phyloP scores from a whole-genome alignment of 225 moss, liverwort and hornwort species.

The Thuidium tamariscinum region DNA sequence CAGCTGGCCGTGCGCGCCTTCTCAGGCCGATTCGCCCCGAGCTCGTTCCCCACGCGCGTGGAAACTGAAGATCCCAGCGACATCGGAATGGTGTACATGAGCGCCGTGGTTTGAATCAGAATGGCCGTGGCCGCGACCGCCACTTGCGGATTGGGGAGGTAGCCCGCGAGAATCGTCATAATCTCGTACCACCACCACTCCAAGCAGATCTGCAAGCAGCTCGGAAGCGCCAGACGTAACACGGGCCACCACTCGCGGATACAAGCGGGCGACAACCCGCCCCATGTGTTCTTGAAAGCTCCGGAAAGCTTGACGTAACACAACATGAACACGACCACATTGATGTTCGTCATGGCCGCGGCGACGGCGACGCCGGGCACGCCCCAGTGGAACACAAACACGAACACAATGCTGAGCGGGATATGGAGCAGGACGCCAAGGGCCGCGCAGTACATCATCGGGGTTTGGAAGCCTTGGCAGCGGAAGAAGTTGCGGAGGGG shows the following conservation, averaged over 20 bases:
- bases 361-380: slow-evolving; percentile 79
- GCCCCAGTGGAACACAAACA: slow-evolving; percentile 40
- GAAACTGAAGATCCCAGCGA: slow-evolving; percentile 79
- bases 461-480: slow-evolving; percentile 60
- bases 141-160: slow-evolving; percentile 69
- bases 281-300: slow-evolving; percentile 69
- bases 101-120: slow-evolving; percentile 79
- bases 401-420: slow-evolving; percentile 68
- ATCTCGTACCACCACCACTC: slow-evolving; percentile 99
- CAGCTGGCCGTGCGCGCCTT: slow-evolving; percentile 63
- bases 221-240: slow-evolving; percentile 67
- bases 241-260: slow-evolving; percentile 75
- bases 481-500: slow-evolving; percentile 85
- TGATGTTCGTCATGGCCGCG: slow-evolving; percentile 83
- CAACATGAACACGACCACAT: slow-evolving; percentile 67
- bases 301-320: slow-evolving; percentile 54
- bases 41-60: slow-evolving; percentile 86
- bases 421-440: slow-evolving; percentile 63
- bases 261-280: slow-evolving; percentile 41
- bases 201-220: slow-evolving; percentile 76
- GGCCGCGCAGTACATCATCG: slow-evolving; percentile 73
- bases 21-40: slow-evolving; percentile 76
- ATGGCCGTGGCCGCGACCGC: slow-evolving; percentile 90
- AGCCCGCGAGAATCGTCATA: slow-evolving; percentile 79
- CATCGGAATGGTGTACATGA: slow-evolving; percentile 90